These are phyloP conservation scores for Hemileia vastatrix DNA, from an alignment of 1,284 basidiomycete species.

Conservation along the genomic window DNA sequence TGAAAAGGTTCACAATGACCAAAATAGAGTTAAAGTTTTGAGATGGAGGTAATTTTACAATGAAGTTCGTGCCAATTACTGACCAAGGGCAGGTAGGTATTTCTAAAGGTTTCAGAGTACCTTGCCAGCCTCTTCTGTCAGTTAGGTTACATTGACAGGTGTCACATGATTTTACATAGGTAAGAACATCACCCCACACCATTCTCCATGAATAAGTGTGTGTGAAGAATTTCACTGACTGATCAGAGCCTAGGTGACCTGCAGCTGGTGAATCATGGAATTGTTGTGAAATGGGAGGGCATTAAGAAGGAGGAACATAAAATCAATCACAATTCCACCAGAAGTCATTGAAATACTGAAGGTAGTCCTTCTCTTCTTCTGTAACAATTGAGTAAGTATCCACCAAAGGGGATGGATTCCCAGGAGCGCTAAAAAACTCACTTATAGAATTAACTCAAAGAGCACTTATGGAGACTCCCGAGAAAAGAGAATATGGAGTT, in stretches of 20 bases:
- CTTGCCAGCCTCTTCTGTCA: no score
- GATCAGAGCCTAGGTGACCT: no score
- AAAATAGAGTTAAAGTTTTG: conserved; percentile 46
- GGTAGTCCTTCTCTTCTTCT: neutral
- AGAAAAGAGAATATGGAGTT: neutral
- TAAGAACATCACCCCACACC: no score
- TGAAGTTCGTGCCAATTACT: conserved; percentile 49
- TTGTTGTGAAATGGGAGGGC: no score
- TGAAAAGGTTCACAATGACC: conserved; percentile 30
- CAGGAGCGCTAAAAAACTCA: neutral
- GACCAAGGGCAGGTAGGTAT: conserved; percentile 44
- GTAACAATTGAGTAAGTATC: neutral
- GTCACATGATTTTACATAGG: no score
- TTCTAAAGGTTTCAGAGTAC: conserved; percentile 46
- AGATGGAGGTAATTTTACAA: conserved; percentile 47
- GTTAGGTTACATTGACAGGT: no score
- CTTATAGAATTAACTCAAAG: neutral
- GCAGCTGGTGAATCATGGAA: no score
- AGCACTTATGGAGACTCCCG: neutral
- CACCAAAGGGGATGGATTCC: neutral
- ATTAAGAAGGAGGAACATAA: no score
- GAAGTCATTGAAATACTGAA: neutral
- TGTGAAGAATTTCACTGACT: no score
- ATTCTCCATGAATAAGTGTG: no score
- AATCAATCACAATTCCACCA: no score